Conservation (phyloP, 192 early-diverging fungal genomes). For the Thamnidium elegans region DNA sequence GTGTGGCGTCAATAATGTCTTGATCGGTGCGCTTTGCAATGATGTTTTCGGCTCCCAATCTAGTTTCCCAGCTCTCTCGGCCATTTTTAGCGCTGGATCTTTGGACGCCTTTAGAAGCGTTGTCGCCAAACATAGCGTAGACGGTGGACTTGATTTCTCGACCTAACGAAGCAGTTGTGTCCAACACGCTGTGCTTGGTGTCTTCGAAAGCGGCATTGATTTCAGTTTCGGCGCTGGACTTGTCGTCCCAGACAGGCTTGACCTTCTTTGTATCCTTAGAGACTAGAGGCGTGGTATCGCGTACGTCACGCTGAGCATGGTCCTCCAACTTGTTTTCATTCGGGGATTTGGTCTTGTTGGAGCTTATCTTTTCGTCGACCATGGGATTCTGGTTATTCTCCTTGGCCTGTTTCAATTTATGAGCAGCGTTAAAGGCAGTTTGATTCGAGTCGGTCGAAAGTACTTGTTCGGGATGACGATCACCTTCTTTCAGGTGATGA, state of each 20-base stretch:
- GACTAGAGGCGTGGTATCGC: background rate
- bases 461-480: slow-evolving; percentile 9
- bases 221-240: background rate
- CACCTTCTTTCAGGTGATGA: slow-evolving; percentile 26
- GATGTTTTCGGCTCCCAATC: background rate
- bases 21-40: background rate
- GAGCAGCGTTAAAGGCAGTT: too few relatives aligned
- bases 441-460: background rate
- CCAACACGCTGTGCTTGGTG: background rate
- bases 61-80: too few relatives aligned
- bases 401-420: background rate
- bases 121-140: too few relatives aligned
- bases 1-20: background rate
- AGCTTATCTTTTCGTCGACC: slow-evolving; percentile 7
- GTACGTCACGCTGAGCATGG: background rate
- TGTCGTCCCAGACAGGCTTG: background rate
- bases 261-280: slow-evolving; percentile 4
- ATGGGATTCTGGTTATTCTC: background rate
- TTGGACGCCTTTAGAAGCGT: too few relatives aligned
- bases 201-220: background rate
- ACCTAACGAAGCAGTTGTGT: background rate
- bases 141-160: too few relatives aligned
- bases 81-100: too few relatives aligned
- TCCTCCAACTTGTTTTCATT: background rate
- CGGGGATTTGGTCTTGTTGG: background rate